Percentiles rank a stretch among this genome's conserved stretches.
These are phyloP conservation scores for Chenopodium suecicum DNA, from an alignment of 148 eudicot species.

Conservation along the genomic window DNA sequence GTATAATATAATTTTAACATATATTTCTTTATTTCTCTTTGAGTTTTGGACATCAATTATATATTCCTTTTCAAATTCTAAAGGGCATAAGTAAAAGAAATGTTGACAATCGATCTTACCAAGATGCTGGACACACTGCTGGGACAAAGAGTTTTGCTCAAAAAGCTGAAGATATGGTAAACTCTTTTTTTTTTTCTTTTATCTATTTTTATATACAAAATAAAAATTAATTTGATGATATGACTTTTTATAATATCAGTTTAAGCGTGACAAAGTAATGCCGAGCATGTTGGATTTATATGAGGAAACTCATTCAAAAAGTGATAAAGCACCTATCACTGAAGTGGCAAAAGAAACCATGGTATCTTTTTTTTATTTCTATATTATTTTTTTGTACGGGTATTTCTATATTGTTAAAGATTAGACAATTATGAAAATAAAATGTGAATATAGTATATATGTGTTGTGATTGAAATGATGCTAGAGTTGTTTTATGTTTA, in stretches of 20 bases:
- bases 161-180: background rate
- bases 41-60: no score
- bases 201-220: background rate
- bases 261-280: background rate
- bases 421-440: no score
- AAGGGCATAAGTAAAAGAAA: background rate
- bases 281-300: background rate
- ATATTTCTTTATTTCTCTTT: no score
- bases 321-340: background rate
- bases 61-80: no score
- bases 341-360: background rate
- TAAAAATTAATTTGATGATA: background rate
- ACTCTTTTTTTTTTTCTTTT: background rate
- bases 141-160: conserved; percentile 3
- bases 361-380: background rate
- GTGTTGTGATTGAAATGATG: no score
- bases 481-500: no score
- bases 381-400: background rate
- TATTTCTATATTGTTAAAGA: no score
- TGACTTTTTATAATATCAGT: background rate
- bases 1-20: no score
- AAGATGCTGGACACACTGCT: conserved; percentile 1
- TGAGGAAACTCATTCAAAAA: background rate
- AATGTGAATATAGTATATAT: no score
- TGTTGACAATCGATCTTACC: background rate